Evolutionary conservation across 345 rosid species (phyloP), one percentile per base, ranked within the genome.

Genomic region (Heritiera littoralis): DNA sequence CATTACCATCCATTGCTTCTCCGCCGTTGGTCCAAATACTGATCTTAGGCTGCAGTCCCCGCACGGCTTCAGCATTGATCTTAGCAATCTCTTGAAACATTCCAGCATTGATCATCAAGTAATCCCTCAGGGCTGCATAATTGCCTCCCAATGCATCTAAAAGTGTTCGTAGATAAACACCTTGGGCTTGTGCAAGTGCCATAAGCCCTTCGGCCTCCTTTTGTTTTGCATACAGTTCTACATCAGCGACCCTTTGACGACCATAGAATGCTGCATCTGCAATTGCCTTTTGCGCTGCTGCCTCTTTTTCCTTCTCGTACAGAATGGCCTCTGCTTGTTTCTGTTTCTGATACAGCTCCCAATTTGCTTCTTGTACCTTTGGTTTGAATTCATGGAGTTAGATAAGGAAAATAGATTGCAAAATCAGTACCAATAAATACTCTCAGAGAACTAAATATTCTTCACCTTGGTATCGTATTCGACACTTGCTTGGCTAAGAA

Each of bases 391-490:
- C 28, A 23, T 23, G 28, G 28, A 23, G 28, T 23, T 23, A 23
- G 28, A 23, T 23, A 23, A 23, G 28, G 28, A 23, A 23, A 23
- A 0, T 23, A 23, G 28, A 23, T 23, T 23, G 28, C 28, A 23
- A 23, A 23, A 23, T 23, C 28, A 23, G 28, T 23, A 23, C 28
- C 28, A 23, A 0, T 23, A 23, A 23, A 0, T 23, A 23, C 28
- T 23, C 28, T 23, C 28, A 23, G 28, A 23, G 28, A 23, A 23
- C 28, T 23, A 23, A 23, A 23, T 23, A 23, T 23, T 23, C 28
- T 23, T 23, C 56, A 92, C 92, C 94, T 87, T 88, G 48, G 94
- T 89, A 78, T 91, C 96, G 75, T 92, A 94, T 78, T 92, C 97
- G 54, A 92, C 97, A 35, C 88, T 94, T 1, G 97, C 93, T 80